Evolutionary conservation across 345 rosid species (phyloP).

Genomic region (Syzygium jambos): DNA sequence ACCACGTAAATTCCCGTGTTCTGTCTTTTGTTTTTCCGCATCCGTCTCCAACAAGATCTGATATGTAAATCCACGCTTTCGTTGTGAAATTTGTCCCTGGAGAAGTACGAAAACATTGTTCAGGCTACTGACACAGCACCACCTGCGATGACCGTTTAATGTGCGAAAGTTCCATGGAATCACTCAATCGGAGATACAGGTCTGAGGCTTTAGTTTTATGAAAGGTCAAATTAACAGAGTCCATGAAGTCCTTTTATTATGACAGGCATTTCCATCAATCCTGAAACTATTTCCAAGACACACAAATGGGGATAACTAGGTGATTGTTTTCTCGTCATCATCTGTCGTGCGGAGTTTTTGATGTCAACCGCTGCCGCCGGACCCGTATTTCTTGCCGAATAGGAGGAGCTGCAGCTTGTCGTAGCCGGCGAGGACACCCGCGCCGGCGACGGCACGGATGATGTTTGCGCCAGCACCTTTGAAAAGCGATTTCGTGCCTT

Average conservation of each 20-base stretch:
- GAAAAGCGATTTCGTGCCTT: constrained; percentile 72
- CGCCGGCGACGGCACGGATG: constrained; percentile 87
- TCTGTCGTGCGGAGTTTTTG: not conserved
- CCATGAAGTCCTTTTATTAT: not conserved
- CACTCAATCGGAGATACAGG: not conserved
- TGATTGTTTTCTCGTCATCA: not conserved
- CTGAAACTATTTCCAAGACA: not conserved
- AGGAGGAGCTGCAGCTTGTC: constrained; percentile 80
- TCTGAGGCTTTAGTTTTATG: not conserved
- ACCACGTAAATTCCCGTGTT: no score
- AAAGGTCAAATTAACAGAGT: not conserved
- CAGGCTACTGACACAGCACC: no score
- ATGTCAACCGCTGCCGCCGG: constrained; percentile 37
- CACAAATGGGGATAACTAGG: not conserved
- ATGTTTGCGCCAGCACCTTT: constrained; percentile 93
- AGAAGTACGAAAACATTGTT: no score
- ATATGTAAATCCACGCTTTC: no score
- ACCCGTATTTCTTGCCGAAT: constrained; percentile 76
- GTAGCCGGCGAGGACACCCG: constrained; percentile 88
- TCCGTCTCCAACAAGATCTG: no score
- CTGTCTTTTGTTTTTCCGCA: no score
- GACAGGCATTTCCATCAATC: not conserved
- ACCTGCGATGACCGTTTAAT: not conserved
- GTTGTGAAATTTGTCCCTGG: no score
- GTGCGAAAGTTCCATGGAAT: not conserved